phyloP scores from a whole-genome alignment of 768 basidiomycete species.

The Naganishia randhawae region DNA sequence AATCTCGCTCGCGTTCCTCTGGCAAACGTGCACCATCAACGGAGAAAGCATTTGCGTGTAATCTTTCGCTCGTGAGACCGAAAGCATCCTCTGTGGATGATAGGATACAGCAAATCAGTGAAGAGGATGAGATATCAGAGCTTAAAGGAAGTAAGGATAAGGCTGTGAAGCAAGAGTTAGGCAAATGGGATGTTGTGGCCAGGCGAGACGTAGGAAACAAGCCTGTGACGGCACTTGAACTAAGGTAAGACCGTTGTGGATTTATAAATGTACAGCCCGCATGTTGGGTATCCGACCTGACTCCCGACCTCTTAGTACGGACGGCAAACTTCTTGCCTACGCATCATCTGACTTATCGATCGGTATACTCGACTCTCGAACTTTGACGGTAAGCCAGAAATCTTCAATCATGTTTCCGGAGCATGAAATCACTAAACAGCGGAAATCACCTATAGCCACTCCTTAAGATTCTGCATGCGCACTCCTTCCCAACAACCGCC shows the following conservation, averaged over 20 bases:
- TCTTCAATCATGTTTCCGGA: neutral
- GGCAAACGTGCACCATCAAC: constrained; percentile 12
- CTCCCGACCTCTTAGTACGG: constrained; percentile 56
- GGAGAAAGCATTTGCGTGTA: constrained; percentile 23
- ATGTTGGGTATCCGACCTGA: neutral
- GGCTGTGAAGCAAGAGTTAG: constrained; percentile 54
- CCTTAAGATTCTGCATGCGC: constrained; percentile 81
- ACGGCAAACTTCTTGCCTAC: constrained; percentile 77
- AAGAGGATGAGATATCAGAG: neutral
- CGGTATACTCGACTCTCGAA: constrained; percentile 74
- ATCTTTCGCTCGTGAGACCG: constrained; percentile 9
- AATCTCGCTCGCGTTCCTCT: constrained; percentile 7
- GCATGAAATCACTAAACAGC: too few species aligned
- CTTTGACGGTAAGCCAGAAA: constrained; percentile 62
- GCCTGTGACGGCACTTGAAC: constrained; percentile 79
- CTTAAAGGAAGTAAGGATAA: constrained; percentile 1
- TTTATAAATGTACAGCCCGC: neutral
- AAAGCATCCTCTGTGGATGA: neutral
- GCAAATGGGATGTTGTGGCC: constrained; percentile 65
- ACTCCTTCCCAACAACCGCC: constrained; percentile 88
- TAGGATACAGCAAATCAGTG: neutral
- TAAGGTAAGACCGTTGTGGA: constrained; percentile 61
- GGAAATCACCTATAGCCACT: constrained; percentile 65
- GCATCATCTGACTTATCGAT: constrained; percentile 83
- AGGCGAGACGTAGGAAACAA: constrained; percentile 71